These are phyloP conservation scores for Dujonia santamariae DNA, from an alignment of 1,139 yeast genomes.

Conservation along the genomic window DNA sequence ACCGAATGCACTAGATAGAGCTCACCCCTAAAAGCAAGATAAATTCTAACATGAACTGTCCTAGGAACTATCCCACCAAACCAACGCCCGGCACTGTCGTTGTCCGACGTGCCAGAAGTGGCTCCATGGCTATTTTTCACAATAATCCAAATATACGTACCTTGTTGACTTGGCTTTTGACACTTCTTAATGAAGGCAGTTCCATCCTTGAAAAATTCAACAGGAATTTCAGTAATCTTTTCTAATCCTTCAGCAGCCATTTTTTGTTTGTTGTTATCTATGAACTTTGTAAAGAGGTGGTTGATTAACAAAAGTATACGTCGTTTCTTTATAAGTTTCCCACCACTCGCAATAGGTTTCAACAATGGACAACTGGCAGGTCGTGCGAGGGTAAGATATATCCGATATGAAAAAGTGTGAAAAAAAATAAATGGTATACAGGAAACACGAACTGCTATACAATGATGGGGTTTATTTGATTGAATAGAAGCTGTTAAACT, in stretches of 20 bases:
- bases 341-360: too few relatives aligned
- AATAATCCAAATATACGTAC: conserved; percentile 35
- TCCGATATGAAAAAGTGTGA: too few relatives aligned
- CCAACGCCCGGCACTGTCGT: neutral
- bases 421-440: too few relatives aligned
- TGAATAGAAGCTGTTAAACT: too few relatives aligned
- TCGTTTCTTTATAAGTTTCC: too few relatives aligned
- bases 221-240: conserved; percentile 84
- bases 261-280: conserved; percentile 10
- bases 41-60: neutral
- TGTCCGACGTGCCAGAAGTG: neutral
- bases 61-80: neutral
- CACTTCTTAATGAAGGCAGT: conserved; percentile 84
- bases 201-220: conserved; percentile 90
- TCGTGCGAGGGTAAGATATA: conserved; percentile 4
- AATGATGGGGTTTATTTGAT: too few relatives aligned
- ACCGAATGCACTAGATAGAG: neutral
- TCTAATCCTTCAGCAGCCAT: conserved; percentile 70
- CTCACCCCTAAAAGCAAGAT: conserved; percentile 1
- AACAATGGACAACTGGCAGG: conserved; percentile 8
- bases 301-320: too few relatives aligned
- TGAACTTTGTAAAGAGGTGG: neutral
- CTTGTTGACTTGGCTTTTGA: conserved; percentile 86
- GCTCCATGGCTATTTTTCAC: neutral
- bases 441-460: too few relatives aligned